Evolutionary conservation across 2,329 filamentous ascomycete genomes (phyloP).

Genomic region (Penicillium italicum): DNA sequence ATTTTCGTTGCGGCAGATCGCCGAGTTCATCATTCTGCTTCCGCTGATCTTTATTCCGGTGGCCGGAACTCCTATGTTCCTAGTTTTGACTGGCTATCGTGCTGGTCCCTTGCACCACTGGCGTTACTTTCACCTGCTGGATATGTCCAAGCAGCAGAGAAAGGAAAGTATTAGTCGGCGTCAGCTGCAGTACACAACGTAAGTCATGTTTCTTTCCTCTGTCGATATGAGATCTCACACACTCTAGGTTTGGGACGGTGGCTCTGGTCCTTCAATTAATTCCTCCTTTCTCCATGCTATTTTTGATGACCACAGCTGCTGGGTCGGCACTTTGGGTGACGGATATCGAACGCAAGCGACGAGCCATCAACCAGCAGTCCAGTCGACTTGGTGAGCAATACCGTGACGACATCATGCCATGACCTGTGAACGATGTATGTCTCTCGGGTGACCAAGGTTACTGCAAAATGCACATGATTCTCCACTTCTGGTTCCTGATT

Average conservation of each 20-base stretch:
- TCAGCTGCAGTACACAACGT: constrained; percentile 83
- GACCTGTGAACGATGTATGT: constrained; percentile 2
- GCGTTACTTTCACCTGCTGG: constrained; percentile 79
- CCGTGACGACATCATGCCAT: constrained; percentile 35
- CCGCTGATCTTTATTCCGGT: constrained; percentile 85
- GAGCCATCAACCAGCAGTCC: constrained; percentile 18
- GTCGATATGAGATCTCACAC: not conserved
- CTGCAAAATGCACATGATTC: not conserved
- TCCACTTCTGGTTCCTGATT: not conserved
- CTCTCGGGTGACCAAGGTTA: not conserved
- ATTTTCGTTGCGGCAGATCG: constrained; percentile 85
- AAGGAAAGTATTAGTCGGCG: constrained; percentile 65
- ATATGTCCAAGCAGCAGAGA: constrained; percentile 68
- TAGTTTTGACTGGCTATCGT: constrained; percentile 81
- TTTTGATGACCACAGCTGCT: constrained; percentile 79
- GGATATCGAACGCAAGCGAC: constrained; percentile 63
- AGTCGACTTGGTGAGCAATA: constrained; percentile 32
- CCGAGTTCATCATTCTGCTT: constrained; percentile 74
- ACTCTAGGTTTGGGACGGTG: constrained; percentile 69
- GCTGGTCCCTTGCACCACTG: constrained; percentile 87
- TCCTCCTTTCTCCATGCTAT: constrained; percentile 88
- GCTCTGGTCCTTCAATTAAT: constrained; percentile 83
- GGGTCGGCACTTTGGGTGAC: constrained; percentile 85
- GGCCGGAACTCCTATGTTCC: constrained; percentile 77
- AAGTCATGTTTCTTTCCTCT: constrained; percentile 18